Evolutionary conservation across 75 land plant genomes (phyloP).

Genomic region (Cryptomeria japonica): DNA sequence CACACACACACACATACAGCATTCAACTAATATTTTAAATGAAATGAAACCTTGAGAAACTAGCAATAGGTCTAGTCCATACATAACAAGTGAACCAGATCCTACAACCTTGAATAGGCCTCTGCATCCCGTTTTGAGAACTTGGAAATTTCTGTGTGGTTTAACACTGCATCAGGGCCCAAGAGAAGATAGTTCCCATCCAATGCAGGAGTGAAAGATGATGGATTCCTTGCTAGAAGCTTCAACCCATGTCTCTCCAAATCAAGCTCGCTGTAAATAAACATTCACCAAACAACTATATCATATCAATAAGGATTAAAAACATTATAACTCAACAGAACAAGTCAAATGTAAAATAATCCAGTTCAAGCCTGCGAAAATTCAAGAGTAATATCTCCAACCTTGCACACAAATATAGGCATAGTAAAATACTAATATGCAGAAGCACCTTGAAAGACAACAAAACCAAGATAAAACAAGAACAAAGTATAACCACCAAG

Average conservation of each 20-base stretch:
- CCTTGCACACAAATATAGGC: neutral
- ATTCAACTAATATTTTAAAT: neutral
- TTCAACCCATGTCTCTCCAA: conserved; percentile 84
- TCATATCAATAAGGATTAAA: neutral
- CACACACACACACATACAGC: neutral
- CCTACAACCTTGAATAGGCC: conserved; percentile 60
- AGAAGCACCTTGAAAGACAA: neutral
- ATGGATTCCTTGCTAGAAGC: conserved; percentile 77
- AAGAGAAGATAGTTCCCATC: conserved; percentile 84
- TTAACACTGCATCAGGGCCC: conserved; percentile 65
- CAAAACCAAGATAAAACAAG: neutral
- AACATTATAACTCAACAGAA: neutral
- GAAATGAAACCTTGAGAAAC: neutral
- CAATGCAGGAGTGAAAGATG: conserved; percentile 87
- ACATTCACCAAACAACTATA: neutral
- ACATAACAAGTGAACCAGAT: neutral
- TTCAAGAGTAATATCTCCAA: neutral
- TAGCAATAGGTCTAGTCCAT: neutral
- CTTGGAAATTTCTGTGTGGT: conserved; percentile 71
- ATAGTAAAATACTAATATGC: conserved; percentile 8
- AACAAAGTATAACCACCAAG: neutral
- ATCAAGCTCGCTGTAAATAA: conserved; percentile 68
- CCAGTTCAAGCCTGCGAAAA: neutral
- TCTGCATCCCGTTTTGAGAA: conserved; percentile 80
- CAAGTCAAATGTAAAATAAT: neutral